phyloP scores from a whole-genome alignment of 768 basidiomycete species.

The Pleurotus cornucopiae region DNA sequence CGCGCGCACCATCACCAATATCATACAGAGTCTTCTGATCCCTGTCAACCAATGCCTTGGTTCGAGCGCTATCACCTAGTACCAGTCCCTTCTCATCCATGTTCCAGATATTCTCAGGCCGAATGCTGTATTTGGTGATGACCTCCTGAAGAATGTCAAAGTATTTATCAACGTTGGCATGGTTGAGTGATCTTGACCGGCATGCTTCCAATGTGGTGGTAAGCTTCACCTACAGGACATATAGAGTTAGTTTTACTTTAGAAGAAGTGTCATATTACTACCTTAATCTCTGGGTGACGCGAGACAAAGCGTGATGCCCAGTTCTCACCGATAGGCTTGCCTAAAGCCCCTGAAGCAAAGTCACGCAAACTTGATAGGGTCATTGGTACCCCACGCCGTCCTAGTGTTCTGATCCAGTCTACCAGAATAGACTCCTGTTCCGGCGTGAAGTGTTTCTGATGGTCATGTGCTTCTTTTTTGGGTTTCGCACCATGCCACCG shows the following conservation, averaged over 20 bases:
- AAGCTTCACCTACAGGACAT: slow-evolving; percentile 13
- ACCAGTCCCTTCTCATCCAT: slow-evolving; percentile 30
- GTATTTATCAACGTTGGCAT: slow-evolving; percentile 13
- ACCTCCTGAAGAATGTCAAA: slow-evolving; percentile 16
- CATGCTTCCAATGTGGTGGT: slow-evolving; percentile 12
- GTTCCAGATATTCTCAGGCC: slow-evolving; percentile 26
- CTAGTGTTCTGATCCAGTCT: background rate
- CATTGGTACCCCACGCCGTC: background rate
- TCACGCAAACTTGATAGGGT: background rate
- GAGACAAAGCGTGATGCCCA: slow-evolving; percentile 10
- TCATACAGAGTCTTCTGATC: slow-evolving; percentile 15
- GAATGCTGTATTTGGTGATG: slow-evolving; percentile 20
- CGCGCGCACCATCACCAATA: slow-evolving; percentile 21
- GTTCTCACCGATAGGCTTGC: slow-evolving; percentile 9
- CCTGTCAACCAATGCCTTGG: slow-evolving; percentile 15
- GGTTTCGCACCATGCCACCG: background rate
- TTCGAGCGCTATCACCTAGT: slow-evolving; percentile 10
- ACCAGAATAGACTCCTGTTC: background rate
- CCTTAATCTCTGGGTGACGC: slow-evolving; percentile 16
- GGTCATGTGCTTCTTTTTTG: background rate
- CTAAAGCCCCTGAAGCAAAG: slow-evolving; percentile 11
- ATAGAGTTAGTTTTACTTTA: background rate
- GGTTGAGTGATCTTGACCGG: slow-evolving; percentile 23
- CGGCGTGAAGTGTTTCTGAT: background rate
- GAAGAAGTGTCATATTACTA: background rate